Evolutionary conservation across 495 filamentous ascomycete genomes (phyloP).

Genomic region (Xylaria sp.): DNA sequence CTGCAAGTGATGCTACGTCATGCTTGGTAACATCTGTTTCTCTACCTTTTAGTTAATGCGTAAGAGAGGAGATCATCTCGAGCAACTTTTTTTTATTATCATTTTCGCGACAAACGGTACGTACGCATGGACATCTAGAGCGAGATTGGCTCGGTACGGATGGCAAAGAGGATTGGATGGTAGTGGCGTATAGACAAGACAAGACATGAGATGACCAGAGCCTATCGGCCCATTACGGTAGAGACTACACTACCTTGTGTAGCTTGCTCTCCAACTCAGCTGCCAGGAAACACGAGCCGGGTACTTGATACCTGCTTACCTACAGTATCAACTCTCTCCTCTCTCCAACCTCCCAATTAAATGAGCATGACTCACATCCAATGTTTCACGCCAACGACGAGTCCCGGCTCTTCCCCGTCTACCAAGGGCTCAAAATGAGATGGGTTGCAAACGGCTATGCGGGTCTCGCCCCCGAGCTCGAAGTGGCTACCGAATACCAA

Average conservation of each 20-base stretch:
- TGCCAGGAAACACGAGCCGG: conserved; percentile 24
- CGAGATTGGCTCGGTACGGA: neutral
- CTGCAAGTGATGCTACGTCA: neutral
- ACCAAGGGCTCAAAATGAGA: conserved; percentile 1
- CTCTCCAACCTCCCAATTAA: conserved; percentile 39
- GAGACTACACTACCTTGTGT: neutral
- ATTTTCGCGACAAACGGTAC: neutral
- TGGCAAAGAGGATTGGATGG: neutral
- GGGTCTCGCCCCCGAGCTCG: neutral
- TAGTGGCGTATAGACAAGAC: conserved; percentile 15
- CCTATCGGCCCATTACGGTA: conserved; percentile 17
- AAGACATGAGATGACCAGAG: conserved; percentile 4
- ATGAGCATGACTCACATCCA: conserved; percentile 39
- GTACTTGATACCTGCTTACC: conserved; percentile 22
- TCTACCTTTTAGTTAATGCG: neutral
- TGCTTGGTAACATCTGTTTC: neutral
- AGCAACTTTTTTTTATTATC: neutral
- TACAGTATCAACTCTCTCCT: conserved; percentile 23
- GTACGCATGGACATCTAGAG: neutral
- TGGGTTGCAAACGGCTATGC: conserved; percentile 20
- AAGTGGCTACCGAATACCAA: neutral
- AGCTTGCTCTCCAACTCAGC: conserved; percentile 12
- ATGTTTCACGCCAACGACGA: conserved; percentile 27
- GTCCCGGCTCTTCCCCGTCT: conserved; percentile 25
- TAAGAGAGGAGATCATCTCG: neutral